Evolutionary conservation across 768 basidiomycete genomes (phyloP).

Genomic region (Termitomyces heimii): DNA sequence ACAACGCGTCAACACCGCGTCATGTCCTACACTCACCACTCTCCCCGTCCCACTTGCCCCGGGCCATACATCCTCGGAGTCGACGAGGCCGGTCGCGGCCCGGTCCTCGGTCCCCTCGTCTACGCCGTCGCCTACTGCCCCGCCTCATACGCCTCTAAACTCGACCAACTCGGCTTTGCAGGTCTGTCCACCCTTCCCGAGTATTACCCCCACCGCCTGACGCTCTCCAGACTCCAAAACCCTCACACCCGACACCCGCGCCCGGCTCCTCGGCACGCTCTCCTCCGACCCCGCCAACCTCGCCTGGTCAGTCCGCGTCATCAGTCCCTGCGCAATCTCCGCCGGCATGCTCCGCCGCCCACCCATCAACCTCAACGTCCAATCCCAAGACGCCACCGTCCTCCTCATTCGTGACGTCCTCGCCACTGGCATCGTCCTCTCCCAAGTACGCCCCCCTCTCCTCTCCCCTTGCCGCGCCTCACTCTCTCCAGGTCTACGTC

Average conservation of each 20-base stretch:
- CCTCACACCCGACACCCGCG: conserved; percentile 65
- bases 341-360: conserved; percentile 83
- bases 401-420: conserved; percentile 82
- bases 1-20: no score
- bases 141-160: conserved; percentile 59
- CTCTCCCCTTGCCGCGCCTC: no score
- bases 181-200: conserved; percentile 39
- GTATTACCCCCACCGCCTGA: no score
- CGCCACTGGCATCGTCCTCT: conserved; percentile 71
- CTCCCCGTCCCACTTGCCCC: conserved; percentile 57
- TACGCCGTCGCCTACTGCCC: conserved; percentile 96
- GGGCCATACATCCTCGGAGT: conserved; percentile 92
- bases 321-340: conserved; percentile 90
- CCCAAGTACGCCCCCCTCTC: conserved; percentile 48
- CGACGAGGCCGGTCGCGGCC: conserved; percentile 97
- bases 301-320: conserved; percentile 78
- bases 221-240: conserved; percentile 79
- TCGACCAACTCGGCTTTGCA: conserved; percentile 85
- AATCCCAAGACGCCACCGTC: conserved; percentile 87
- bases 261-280: conserved; percentile 58
- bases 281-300: conserved; percentile 65
- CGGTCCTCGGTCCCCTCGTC: conserved; percentile 92
- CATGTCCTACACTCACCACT: conserved; percentile 72
- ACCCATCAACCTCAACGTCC: conserved; percentile 82
- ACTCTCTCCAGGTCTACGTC: conserved; percentile 67